phyloP scores from a whole-genome alignment of 2,329 filamentous ascomycete genomes.

The Curvularia verruculosa region DNA sequence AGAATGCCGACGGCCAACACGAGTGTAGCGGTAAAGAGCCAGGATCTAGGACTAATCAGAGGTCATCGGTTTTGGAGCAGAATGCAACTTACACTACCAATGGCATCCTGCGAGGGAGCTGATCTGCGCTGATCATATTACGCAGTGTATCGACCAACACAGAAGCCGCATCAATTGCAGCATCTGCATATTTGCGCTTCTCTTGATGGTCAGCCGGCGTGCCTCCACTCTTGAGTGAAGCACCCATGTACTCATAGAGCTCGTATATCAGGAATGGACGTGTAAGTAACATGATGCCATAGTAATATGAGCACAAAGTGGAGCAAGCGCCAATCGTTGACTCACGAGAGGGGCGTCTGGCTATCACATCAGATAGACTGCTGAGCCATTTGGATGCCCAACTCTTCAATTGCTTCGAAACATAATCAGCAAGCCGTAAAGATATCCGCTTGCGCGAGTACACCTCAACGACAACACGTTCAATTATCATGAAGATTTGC shows the following conservation, averaged over 20 bases:
- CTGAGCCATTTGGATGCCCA: constrained; percentile 50
- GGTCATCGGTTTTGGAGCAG: not conserved
- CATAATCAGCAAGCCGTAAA: constrained; percentile 49
- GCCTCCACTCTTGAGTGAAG: constrained; percentile 38
- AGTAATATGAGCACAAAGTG: constrained; percentile 59
- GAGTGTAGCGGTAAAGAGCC: constrained; percentile 41
- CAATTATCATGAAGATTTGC: constrained; percentile 58
- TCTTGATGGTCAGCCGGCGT: constrained; percentile 33
- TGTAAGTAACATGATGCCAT: constrained; percentile 60
- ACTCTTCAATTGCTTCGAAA: constrained; percentile 49
- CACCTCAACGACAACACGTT: constrained; percentile 55
- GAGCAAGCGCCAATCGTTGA: constrained; percentile 55
- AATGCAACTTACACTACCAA: constrained; percentile 35
- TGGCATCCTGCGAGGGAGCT: constrained; percentile 38
- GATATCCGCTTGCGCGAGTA: constrained; percentile 53
- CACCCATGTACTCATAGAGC: constrained; percentile 48
- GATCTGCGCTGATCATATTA: constrained; percentile 24
- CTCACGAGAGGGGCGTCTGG: constrained; percentile 33
- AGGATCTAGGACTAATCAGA: constrained; percentile 27
- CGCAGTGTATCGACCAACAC: constrained; percentile 38
- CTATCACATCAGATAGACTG: constrained; percentile 35
- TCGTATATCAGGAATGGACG: constrained; percentile 61
- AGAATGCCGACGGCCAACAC: constrained; percentile 36
- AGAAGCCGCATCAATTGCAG: constrained; percentile 37
- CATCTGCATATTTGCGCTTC: constrained; percentile 40